Evolutionary conservation across 2,329 filamentous ascomycete genomes (phyloP).

Genomic region (Dryadomyces sulphureus): DNA sequence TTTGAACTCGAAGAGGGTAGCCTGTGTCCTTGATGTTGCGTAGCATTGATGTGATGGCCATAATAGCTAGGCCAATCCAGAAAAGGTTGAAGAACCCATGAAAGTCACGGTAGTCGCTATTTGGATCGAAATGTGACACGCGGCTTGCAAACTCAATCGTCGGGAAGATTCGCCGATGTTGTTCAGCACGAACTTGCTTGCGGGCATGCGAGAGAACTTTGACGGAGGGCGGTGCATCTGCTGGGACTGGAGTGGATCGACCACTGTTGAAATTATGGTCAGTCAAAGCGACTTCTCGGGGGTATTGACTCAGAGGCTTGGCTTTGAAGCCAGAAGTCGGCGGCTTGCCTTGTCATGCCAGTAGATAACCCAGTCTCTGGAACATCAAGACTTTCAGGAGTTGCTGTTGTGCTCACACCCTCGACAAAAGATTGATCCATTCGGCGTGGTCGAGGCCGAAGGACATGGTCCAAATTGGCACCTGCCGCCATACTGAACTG

Average conservation of each 20-base stretch:
- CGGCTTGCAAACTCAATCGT: conserved; percentile 82
- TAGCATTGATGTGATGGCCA: conserved; percentile 89
- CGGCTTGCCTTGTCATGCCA: conserved; percentile 28
- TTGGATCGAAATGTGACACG: conserved; percentile 89
- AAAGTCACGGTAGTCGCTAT: conserved; percentile 86
- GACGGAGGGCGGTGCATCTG: conserved; percentile 84
- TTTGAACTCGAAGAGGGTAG: conserved; percentile 67
- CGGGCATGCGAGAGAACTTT: conserved; percentile 75
- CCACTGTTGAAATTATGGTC: conserved; percentile 36
- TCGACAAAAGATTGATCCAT: conserved; percentile 31
- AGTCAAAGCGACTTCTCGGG: neutral
- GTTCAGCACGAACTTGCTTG: conserved; percentile 68
- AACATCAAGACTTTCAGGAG: conserved; percentile 19
- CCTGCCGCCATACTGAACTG: neutral
- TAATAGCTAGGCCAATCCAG: conserved; percentile 92
- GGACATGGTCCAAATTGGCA: conserved; percentile 23
- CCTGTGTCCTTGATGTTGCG: conserved; percentile 91
- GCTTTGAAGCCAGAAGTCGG: neutral
- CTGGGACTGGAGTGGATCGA: conserved; percentile 66
- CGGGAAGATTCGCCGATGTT: conserved; percentile 75
- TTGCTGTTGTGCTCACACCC: conserved; percentile 1
- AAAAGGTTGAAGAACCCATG: conserved; percentile 96
- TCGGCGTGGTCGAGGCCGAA: conserved; percentile 35
- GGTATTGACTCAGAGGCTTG: too few species aligned
- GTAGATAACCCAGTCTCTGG: conserved; percentile 22